These are phyloP conservation scores for Coniosporium tulheliwenetii DNA, from an alignment of 2,329 filamentous ascomycete species.

Conservation along the genomic window DNA sequence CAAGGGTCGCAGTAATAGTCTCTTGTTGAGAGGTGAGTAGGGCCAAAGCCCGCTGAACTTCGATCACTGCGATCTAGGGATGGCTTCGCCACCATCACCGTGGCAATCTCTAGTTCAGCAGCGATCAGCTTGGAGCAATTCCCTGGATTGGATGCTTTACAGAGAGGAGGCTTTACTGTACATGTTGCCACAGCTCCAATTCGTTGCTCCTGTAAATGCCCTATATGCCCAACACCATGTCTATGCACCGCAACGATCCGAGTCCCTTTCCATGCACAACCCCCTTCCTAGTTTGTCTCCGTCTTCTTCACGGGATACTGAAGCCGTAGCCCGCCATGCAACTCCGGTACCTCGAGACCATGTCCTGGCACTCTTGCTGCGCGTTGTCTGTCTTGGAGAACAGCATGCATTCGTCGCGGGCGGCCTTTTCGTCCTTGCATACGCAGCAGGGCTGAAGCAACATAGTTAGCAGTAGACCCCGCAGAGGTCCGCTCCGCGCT, in stretches of 20 bases:
- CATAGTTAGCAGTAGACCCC: neutral
- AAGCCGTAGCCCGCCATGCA: conserved; percentile 95
- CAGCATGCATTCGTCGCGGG: conserved; percentile 96
- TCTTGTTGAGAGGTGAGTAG: too few species aligned
- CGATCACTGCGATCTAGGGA: too few species aligned
- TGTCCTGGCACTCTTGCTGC: conserved; percentile 63
- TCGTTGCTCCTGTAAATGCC: too few species aligned
- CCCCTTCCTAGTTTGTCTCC: neutral
- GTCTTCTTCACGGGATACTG: conserved; percentile 29
- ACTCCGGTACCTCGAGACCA: conserved; percentile 70
- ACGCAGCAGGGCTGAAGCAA: conserved; percentile 75
- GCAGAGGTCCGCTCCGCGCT: neutral
- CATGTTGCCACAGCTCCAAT: too few species aligned
- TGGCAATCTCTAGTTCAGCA: too few species aligned
- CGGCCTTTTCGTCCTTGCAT: conserved; percentile 86
- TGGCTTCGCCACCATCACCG: too few species aligned
- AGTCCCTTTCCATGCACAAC: neutral
- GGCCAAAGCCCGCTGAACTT: too few species aligned
- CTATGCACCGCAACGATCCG: neutral
- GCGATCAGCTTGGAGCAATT: too few species aligned
- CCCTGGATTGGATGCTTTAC: too few species aligned
- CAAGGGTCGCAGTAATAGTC: too few species aligned
- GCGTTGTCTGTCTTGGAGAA: conserved; percentile 79
- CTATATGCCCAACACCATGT: neutral
- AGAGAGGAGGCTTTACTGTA: too few species aligned